These are phyloP conservation scores for Pseudogymnoascus sp. DNA, from an alignment of 2,329 filamentous ascomycete genomes.

Conservation along the genomic window DNA sequence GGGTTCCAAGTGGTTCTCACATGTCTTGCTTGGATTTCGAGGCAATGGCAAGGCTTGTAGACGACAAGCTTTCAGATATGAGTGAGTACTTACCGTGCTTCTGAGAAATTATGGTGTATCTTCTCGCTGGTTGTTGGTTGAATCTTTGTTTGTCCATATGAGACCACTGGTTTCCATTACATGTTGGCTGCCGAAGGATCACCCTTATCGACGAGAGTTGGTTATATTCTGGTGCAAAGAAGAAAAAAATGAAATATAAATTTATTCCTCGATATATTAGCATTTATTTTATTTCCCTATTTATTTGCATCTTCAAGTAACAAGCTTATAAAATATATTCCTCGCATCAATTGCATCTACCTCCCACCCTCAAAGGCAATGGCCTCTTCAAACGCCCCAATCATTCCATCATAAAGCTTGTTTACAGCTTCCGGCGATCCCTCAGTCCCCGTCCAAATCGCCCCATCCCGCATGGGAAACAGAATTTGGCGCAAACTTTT, in stretches of 20 bases:
- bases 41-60: not conserved
- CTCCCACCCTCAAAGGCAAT: not conserved
- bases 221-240: too few relatives aligned
- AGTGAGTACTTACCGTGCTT: not conserved
- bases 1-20: not conserved
- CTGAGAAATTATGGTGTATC: not conserved
- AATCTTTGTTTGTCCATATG: not conserved
- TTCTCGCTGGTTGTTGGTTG: not conserved
- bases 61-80: not conserved
- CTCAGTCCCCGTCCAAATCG: conserved; percentile 20
- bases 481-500: conserved; percentile 16
- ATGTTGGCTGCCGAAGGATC: not conserved
- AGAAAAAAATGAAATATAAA: too few relatives aligned
- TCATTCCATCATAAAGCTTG: conserved; percentile 19
- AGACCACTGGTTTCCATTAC: not conserved
- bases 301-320: too few relatives aligned
- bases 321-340: not conserved
- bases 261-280: too few relatives aligned
- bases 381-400: not conserved
- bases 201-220: not conserved
- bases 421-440: conserved; percentile 15
- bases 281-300: too few relatives aligned
- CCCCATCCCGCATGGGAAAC: conserved; percentile 17
- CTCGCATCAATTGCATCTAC: not conserved
- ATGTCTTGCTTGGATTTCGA: not conserved